These are phyloP conservation scores for Diaporthe sp. DNA, from an alignment of 2,329 filamentous ascomycete genomes.

Conservation along the genomic window DNA sequence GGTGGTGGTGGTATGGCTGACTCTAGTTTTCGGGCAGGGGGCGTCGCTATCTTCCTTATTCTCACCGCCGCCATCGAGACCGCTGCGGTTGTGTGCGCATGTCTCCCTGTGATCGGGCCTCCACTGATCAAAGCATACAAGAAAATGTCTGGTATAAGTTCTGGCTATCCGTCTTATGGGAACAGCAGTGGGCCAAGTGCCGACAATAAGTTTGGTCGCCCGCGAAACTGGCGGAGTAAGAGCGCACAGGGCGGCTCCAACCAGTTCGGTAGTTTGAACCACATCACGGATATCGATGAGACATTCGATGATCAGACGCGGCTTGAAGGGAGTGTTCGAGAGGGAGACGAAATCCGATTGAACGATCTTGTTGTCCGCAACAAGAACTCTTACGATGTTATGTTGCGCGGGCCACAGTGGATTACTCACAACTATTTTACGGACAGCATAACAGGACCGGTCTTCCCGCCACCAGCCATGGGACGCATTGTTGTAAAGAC, in stretches of 20 bases:
- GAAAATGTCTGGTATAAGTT: background rate
- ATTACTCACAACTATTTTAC: background rate
- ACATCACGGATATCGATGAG: constrained; percentile 9
- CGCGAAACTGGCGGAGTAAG: constrained; percentile 1
- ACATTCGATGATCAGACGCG: constrained; percentile 1
- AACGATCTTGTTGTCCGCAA: background rate
- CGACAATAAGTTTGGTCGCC: background rate
- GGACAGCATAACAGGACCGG: background rate
- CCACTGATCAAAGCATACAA: constrained; percentile 11
- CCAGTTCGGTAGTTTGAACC: constrained; percentile 1
- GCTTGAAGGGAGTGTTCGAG: background rate
- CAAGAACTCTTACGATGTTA: background rate
- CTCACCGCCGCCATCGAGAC: constrained; percentile 21
- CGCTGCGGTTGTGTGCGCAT: constrained; percentile 18
- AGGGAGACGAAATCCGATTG: background rate
- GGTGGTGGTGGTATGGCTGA: background rate
- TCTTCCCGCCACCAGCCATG: background rate
- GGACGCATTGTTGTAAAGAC: background rate
- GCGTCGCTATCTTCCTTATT: constrained; percentile 7
- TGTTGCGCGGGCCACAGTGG: background rate
- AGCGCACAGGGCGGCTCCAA: background rate
- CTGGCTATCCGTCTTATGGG: constrained; percentile 8
- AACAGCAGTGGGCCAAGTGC: constrained; percentile 13
- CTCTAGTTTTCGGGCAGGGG: background rate
- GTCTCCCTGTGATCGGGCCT: constrained; percentile 20